phyloP scores from a whole-genome alignment of 208 protist genomes.

The Wallacemonas rigidus region DNA sequence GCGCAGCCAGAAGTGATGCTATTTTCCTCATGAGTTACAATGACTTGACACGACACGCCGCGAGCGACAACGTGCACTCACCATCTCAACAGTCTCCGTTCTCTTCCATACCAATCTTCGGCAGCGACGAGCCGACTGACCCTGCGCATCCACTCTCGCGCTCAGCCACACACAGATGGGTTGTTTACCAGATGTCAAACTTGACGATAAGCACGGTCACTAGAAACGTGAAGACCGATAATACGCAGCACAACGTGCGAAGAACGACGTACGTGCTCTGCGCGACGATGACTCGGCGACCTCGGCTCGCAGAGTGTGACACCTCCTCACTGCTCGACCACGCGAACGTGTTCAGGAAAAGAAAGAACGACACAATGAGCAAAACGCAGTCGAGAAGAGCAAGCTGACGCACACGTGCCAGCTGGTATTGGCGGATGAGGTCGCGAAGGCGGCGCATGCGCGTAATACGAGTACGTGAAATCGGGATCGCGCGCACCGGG shows the following conservation, averaged over 20 bases:
- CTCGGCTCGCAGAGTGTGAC: neutral
- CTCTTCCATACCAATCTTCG: too few species aligned
- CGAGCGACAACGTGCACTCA: too few species aligned
- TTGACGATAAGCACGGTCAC: neutral
- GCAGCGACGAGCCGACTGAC: too few species aligned
- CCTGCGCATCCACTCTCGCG: too few species aligned
- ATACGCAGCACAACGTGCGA: neutral
- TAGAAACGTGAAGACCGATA: neutral
- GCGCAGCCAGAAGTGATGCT: too few species aligned
- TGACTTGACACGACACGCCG: too few species aligned
- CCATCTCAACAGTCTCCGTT: too few species aligned
- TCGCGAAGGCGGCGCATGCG: constrained; percentile 14
- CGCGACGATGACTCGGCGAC: neutral
- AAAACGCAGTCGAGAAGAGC: constrained; percentile 12
- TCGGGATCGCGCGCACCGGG: constrained; percentile 11
- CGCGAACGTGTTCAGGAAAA: constrained; percentile 14
- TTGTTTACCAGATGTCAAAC: constrained; percentile 2
- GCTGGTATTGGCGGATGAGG: constrained; percentile 14
- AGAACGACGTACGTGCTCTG: neutral
- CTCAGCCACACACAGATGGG: neutral
- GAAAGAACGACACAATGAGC: constrained; percentile 8
- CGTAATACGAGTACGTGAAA: constrained; percentile 14
- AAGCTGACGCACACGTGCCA: constrained; percentile 13
- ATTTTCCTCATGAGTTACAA: too few species aligned
- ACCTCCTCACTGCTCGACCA: neutral